Conservation (phyloP, 2,329 filamentous ascomycete species). For the Exophiala oligosperma region DNA sequence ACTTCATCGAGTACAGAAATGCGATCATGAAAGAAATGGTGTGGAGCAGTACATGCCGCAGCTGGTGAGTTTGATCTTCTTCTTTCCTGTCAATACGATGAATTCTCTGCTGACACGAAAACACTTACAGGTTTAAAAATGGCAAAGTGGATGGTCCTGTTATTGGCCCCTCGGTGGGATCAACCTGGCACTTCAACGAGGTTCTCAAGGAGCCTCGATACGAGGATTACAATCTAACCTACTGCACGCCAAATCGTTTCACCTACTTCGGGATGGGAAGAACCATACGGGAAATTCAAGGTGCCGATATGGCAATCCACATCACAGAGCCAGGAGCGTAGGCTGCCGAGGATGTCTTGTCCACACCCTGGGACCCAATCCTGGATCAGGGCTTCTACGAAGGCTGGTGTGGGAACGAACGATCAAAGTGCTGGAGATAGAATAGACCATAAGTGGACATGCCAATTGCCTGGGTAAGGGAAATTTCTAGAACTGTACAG, state of each 20-base stretch:
- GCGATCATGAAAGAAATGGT: conserved; percentile 51
- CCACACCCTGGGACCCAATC: not conserved
- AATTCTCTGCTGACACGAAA: not conserved
- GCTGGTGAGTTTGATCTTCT: conserved; percentile 5
- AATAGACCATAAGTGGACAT: no score
- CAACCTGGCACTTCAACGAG: conserved; percentile 38
- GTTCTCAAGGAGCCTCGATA: conserved; percentile 36
- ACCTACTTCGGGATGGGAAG: conserved; percentile 7
- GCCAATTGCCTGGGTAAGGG: no score
- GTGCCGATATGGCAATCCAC: conserved; percentile 6
- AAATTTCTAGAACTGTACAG: no score
- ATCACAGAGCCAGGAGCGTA: conserved; percentile 7
- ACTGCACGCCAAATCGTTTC: not conserved
- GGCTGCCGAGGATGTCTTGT: not conserved
- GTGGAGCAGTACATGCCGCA: conserved; percentile 36
- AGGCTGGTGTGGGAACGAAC: not conserved
- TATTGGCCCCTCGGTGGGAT: conserved; percentile 17
- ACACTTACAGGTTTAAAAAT: conserved; percentile 21
- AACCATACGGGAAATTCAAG: conserved; percentile 1
- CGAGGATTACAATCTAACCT: conserved; percentile 35
- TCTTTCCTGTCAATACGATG: not conserved
- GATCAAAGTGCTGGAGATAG: no score
- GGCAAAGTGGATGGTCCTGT: conserved; percentile 16
- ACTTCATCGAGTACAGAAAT: conserved; percentile 41
- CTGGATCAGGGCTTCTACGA: not conserved